Base-by-base conservation (phyloP, 2,329 filamentous ascomycete species). In the Pseudogymnoascus sp. region DNA sequence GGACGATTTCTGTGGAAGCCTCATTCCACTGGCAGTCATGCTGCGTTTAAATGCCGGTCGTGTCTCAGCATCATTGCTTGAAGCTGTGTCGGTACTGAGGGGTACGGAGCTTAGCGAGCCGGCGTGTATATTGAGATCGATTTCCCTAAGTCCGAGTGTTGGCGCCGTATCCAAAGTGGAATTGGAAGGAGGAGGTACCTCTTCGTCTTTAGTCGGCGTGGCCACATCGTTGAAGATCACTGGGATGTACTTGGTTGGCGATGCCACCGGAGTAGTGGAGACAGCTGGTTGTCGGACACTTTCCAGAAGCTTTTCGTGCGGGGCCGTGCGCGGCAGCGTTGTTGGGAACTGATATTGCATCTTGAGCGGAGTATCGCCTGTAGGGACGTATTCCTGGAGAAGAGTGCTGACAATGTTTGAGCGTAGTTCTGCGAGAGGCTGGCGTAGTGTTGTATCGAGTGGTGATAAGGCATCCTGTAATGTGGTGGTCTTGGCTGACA, bases 361-460 rank as follows among this genome's bases (percentile, higher is more conserved):
- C 76, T 93, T 95, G 71, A 89, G 85, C 0, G 95, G 95, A 1
- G 95, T 97, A 56, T 88, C 82, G 61, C 95, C 93, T 0, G 95
- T 97, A 0, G 90, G 84, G 38, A 85, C 80, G 74, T 97, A 97
- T 72, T 97, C 92, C 62, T 86, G 82, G 61, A 97, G 80, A 4
- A 80, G 75, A 1, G 87, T 86, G 56, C 76, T 77, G 14, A 82
- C 77, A 56, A 96, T 84, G n/a, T 85, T 82, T 16, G 86, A 80
- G 6, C 91, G 86, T 26, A 99, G 84, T 56, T 86, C 81, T 26
- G 80, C 77, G 5, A 97, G 83, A 6, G 91, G 89, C 68, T 86
- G 82, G 66, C 87, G 85, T 10, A 96, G 75, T 8, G 81, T 79
- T 79, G 80, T 66, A 62, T 79, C 75, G 4, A 96, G 78, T 6